Evolutionary conservation across 768 basidiomycete genomes (phyloP).

Genomic region (Paxillus rubicundulus): DNA sequence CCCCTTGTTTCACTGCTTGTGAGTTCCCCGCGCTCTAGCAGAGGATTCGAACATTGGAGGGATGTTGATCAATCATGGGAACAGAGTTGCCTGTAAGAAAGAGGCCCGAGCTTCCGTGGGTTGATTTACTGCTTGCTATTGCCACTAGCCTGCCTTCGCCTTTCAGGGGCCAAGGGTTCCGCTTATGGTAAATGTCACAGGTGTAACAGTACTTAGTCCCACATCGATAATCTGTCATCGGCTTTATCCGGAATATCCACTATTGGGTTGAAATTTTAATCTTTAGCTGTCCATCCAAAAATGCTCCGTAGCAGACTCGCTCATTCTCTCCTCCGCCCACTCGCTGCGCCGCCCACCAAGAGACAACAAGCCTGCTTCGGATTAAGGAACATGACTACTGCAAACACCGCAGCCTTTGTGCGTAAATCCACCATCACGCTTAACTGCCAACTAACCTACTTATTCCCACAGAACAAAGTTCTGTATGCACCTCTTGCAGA

Average conservation of each 20-base stretch:
- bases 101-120: no score
- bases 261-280: constrained; percentile 16
- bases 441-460: neutral
- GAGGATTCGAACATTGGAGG: no score
- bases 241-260: constrained; percentile 19
- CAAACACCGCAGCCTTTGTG: constrained; percentile 61
- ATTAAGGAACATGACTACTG: constrained; percentile 57
- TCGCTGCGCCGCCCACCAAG: constrained; percentile 22
- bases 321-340: constrained; percentile 27
- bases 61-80: no score
- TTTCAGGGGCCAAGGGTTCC: no score
- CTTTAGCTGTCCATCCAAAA: constrained; percentile 6
- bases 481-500: constrained; percentile 87
- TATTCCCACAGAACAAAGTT: constrained; percentile 70
- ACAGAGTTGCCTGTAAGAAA: no score
- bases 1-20: neutral
- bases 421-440: constrained; percentile 22
- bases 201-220: no score
- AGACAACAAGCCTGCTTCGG: constrained; percentile 6
- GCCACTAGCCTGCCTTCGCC: no score
- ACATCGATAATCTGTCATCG: constrained; percentile 7
- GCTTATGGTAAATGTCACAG: no score
- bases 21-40: neutral
- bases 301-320: constrained; percentile 31
- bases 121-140: no score